Evolutionary conservation across 148 eudicot genomes (phyloP).

Genomic region (Cornus kousa): DNA sequence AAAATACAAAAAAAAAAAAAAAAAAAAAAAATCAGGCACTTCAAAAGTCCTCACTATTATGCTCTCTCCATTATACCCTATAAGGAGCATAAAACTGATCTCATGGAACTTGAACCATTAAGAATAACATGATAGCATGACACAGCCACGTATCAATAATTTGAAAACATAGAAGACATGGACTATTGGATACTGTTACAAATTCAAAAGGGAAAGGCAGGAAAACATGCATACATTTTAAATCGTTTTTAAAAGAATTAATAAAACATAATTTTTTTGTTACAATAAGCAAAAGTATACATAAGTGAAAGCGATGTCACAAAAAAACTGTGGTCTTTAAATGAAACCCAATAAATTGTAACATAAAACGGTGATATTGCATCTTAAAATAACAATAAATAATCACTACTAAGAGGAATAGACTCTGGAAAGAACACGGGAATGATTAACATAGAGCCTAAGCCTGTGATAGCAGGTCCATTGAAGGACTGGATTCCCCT

Average conservation of each 20-base stretch:
- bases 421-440: neutral
- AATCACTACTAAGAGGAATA: neutral
- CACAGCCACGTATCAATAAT: neutral
- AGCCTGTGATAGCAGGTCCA: too few relatives aligned
- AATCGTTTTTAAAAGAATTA: neutral
- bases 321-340: neutral
- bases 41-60: neutral
- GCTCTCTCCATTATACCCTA: neutral
- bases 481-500: neutral
- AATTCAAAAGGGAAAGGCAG: neutral
- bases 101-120: neutral
- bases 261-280: neutral
- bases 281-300: neutral
- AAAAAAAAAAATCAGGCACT: neutral
- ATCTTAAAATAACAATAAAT: neutral
- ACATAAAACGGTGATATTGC: neutral
- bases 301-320: neutral
- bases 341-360: neutral
- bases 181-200: neutral
- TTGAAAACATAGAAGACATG: neutral
- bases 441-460: too few relatives aligned
- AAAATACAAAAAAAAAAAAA: too few relatives aligned
- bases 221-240: neutral
- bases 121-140: neutral
- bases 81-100: neutral